Conservation (phyloP, 805 yeast species). For the Metschnikowia reukaufii region DNA sequence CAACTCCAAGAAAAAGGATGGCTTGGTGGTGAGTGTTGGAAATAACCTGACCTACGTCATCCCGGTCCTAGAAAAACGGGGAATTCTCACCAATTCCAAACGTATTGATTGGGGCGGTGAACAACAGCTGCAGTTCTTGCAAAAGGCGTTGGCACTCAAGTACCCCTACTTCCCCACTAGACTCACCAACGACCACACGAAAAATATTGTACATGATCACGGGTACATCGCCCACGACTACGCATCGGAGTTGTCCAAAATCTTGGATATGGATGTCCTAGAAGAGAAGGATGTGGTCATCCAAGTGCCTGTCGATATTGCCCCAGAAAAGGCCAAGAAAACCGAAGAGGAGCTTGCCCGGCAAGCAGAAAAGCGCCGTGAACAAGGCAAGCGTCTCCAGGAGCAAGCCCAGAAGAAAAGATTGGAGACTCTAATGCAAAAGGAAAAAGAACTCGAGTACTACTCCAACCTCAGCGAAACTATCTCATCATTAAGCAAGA, state of each 20-base stretch:
- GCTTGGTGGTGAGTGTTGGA: conserved; percentile 82
- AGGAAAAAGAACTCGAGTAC: conserved; percentile 77
- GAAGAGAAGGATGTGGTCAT: conserved; percentile 71
- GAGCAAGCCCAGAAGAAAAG: conserved; percentile 89
- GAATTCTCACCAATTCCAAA: conserved; percentile 65
- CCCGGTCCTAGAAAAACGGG: conserved; percentile 75
- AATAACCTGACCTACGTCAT: conserved; percentile 79
- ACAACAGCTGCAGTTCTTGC: conserved; percentile 63
- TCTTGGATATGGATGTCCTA: conserved; percentile 60
- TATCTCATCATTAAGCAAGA: conserved; percentile 49
- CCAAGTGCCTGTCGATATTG: conserved; percentile 73
- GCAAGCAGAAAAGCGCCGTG: conserved; percentile 77
- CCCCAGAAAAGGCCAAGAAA: conserved; percentile 61
- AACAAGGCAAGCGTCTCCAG: conserved; percentile 84
- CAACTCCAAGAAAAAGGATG: conserved; percentile 50
- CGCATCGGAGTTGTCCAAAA: conserved; percentile 55
- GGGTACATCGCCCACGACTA: conserved; percentile 78
- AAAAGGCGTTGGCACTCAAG: conserved; percentile 66
- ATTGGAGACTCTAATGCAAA: conserved; percentile 73
- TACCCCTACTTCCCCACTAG: conserved; percentile 90
- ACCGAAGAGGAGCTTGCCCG: conserved; percentile 67
- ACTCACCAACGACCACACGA: conserved; percentile 61
- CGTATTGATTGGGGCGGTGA: conserved; percentile 93
- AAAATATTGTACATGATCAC: conserved; percentile 66
- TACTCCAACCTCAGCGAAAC: conserved; percentile 58